Base-by-base conservation (phyloP, 2,329 filamentous ascomycete species). In the Exophiala xenobiotica region DNA sequence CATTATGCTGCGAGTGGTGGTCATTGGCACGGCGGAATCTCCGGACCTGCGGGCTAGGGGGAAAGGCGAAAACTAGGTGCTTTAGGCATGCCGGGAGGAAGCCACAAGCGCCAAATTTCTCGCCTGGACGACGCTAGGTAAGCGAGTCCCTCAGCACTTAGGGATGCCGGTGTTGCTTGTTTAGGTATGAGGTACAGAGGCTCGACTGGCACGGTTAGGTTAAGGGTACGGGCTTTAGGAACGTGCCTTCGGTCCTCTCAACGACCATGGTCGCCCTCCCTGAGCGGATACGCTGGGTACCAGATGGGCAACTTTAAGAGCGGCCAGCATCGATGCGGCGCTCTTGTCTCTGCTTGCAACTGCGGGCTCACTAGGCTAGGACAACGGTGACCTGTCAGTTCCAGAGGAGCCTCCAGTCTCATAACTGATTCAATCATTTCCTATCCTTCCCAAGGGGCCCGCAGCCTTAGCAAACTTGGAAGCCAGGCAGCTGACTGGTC, bases 181-280 rank as follows among this genome's bases (percentile, higher is more conserved):
- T 40, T 22, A 40, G 38, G 38, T 40, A 22, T 22, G 22, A 23
- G 38, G 38, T 12, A 33, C 29, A n/a, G n/a, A n/a, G n/a, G n/a
- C n/a, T n/a, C n/a, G n/a, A n/a, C n/a, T n/a, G 31, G n/a, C 31
- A 12, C n/a, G 31, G 31, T 14, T 35, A 16, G 38, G n/a, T 40
- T 40, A 40, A 20, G 38, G 38, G 23, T 23, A 35, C 31, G 31
- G 31, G 31, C 31, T 35, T 16, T 35, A 35, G 31, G 31, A 35
- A 35, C 31, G 31, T 35, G n/a, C 31, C 31, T 35, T 35, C 31
- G 31, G 31, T 35, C 31, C 31, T 16, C 31, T 35, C 31, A 35
- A 35, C n/a, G n/a, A 6, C n/a, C 31, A 35, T 12, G 3, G 5
- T 35, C 31, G 9, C 31, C 31, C 31, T 31, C 27, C 27, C 27